Percentiles rank a stretch among this genome's conserved stretches.
phyloP scores from a whole-genome alignment of 2,329 filamentous ascomycete species.

The Falciphora oryzae region DNA sequence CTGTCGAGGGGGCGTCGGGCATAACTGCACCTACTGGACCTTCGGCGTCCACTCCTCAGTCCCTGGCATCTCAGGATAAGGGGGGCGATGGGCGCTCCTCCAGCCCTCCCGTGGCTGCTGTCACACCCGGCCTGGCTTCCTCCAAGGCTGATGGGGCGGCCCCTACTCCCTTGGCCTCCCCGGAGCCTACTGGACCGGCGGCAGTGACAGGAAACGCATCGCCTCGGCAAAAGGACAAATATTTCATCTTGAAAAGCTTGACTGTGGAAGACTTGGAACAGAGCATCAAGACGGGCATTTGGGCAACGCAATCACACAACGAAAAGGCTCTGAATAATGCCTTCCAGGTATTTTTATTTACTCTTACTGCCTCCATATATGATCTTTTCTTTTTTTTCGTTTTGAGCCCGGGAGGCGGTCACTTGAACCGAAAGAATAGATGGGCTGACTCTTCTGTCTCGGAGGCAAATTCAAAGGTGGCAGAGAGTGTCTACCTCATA shows the following conservation, averaged over 20 bases:
- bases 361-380: background rate
- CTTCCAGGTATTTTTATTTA: constrained; percentile 56
- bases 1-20: constrained; percentile 39
- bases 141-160: background rate
- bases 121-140: background rate
- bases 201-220: background rate
- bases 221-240: constrained; percentile 57
- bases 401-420: background rate
- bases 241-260: constrained; percentile 89
- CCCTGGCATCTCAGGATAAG: constrained; percentile 7
- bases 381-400: background rate
- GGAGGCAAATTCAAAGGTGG: constrained; percentile 43
- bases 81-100: background rate
- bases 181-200: background rate
- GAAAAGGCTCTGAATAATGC: constrained; percentile 78
- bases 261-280: constrained; percentile 85
- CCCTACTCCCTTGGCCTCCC: background rate
- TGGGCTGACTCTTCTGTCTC: background rate
- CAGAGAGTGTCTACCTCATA: constrained; percentile 81
- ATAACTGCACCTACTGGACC: constrained; percentile 50
- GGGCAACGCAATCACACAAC: constrained; percentile 94
- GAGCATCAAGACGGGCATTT: constrained; percentile 81
- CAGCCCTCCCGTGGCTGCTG: background rate
- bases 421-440: background rate
- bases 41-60: constrained; percentile 27